A percentile compares a stretch with the other conserved stretches of the same genome.
Evolutionary conservation across 2,329 filamentous ascomycete genomes (phyloP).

Genomic region (Diaporthe sp.): DNA sequence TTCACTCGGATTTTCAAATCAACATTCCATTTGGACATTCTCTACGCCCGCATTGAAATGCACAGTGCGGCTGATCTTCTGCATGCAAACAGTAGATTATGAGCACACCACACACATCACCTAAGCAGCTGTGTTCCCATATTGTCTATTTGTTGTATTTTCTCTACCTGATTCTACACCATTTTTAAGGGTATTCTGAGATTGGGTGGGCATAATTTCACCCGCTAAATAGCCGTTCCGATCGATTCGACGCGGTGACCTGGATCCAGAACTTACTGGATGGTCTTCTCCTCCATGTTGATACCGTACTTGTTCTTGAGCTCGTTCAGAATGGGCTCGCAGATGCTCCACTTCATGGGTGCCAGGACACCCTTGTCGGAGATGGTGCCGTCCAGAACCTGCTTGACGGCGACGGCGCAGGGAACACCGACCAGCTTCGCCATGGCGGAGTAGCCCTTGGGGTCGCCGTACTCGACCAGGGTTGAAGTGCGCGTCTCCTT

Average conservation of each 20-base stretch:
- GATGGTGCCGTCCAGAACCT: conserved; percentile 81
- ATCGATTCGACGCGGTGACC: background rate
- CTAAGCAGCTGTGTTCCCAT: background rate
- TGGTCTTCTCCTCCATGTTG: conserved; percentile 75
- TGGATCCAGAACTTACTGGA: conserved; percentile 45
- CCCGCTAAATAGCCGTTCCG: background rate
- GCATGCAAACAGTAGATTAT: background rate
- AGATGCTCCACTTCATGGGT: conserved; percentile 78
- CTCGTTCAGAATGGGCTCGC: conserved; percentile 79
- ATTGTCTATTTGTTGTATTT: background rate
- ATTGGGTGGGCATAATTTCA: too few relatives aligned
- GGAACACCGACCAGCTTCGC: conserved; percentile 81
- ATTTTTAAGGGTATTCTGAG: conserved; percentile 17
- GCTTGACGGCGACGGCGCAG: conserved; percentile 76
- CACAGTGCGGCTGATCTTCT: background rate
- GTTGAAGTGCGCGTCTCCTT: conserved; percentile 84
- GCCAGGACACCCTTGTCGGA: conserved; percentile 80
- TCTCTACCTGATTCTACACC: conserved; percentile 22
- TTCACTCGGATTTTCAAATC: background rate
- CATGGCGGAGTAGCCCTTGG: conserved; percentile 84
- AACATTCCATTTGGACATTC: background rate
- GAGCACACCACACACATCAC: background rate
- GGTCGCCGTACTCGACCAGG: conserved; percentile 83
- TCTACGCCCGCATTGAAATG: background rate
- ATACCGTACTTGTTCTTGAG: conserved; percentile 83